Evolutionary conservation across 2,329 filamentous ascomycete genomes (phyloP), one percentile per base, ranked within the genome.

Genomic region (Shiraia sp.): DNA sequence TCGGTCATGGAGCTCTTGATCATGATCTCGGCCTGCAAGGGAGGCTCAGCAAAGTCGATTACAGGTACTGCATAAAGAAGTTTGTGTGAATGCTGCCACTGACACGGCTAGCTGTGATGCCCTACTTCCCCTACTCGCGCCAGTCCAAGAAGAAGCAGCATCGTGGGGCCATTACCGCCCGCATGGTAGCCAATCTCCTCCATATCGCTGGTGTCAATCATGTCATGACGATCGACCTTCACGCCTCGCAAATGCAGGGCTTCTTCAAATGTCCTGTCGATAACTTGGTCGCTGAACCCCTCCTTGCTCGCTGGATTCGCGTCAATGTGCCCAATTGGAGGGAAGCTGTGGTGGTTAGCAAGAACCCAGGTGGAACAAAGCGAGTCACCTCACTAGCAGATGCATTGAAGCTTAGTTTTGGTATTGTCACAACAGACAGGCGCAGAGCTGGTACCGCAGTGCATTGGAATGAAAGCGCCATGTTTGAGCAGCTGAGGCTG

Each of bases 91-190:
- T 28, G 23, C 35, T 38, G 23, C 24, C 41, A 29, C 56, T 62
- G 29, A 57, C 46, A 24, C 22, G 25, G 15, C 31, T 63, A 92
- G 89, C 89, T 54, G 88, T 93, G 51, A 81, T 93, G 63, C 89
- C 89, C 10, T 97, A 97, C 74, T 99, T 97, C 65, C 93, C 93
- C n/a, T 99, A 99, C 76, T 96, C 90, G 57, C 89, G 93, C 49
- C 93, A 99, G 72, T 97, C 92, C 44, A 99, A 99, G 79, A 97
- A 97, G 79, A 99, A 99, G 75, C 90, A 90, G 42, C 92, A 97
- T 66, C 83, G 93, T 53, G 93, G 93, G 36, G 90, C 93, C 45
- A 97, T 99, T 65, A 96, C 93, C 7, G 93, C 93, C 40, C 86
- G 92, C 56, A 96, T 99, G 90, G 81, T 99, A 38, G 92, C 93